Percentiles rank a stretch among this genome's conserved stretches.
phyloP scores from a whole-genome alignment of 208 protist species.

The Wallacemonas sp. region DNA sequence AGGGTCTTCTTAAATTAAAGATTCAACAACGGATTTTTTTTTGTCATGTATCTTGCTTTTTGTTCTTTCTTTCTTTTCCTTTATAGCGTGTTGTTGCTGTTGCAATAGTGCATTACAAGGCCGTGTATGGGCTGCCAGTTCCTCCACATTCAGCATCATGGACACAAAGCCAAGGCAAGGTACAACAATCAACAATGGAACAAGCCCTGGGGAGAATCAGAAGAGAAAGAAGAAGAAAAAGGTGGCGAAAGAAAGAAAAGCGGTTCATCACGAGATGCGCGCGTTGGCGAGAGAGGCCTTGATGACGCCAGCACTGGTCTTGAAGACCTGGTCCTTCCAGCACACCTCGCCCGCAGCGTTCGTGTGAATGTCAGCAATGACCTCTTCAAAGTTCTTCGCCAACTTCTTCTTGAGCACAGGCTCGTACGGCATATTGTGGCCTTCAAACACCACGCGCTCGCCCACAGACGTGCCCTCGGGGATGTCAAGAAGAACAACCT shows the following conservation, averaged over 20 bases:
- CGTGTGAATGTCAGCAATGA: constrained; percentile 67
- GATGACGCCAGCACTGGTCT: constrained; percentile 62
- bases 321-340: constrained; percentile 72
- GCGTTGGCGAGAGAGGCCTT: constrained; percentile 66
- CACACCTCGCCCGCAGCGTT: constrained; percentile 73
- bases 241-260: not conserved
- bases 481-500: constrained; percentile 84
- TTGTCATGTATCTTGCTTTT: too few relatives aligned
- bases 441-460: constrained; percentile 88
- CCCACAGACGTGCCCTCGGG: constrained; percentile 85
- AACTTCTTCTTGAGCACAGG: constrained; percentile 92
- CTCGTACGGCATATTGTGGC: constrained; percentile 69
- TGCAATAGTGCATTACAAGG: too few relatives aligned
- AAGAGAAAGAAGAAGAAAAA: constrained; percentile 10
- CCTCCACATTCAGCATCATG: too few relatives aligned
- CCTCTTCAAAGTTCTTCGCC: constrained; percentile 90
- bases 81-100: not conserved
- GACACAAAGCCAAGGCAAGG: too few relatives aligned
- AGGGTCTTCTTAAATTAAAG: too few relatives aligned
- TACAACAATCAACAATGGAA: not conserved
- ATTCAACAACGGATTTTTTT: too few relatives aligned
- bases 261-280: constrained; percentile 51
- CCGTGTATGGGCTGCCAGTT: too few relatives aligned
- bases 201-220: not conserved
- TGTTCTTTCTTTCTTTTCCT: not conserved